Evolutionary conservation across 2,329 filamentous ascomycete genomes (phyloP), one percentile per base, ranked within the genome.

Genomic region (Zarea fungicola): DNA sequence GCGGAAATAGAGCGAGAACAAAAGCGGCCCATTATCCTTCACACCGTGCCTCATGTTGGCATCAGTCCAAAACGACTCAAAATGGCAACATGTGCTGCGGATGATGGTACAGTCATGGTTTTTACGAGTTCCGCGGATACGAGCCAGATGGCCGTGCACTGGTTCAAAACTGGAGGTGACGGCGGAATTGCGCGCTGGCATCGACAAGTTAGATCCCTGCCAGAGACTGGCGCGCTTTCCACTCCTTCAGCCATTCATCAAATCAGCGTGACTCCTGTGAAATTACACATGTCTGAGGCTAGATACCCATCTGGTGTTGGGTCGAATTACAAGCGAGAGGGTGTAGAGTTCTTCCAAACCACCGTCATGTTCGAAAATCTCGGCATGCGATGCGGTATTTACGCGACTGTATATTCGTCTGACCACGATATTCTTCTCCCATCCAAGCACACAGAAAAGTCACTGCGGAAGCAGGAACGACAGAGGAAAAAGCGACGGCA

Each of bases 341-440:
- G 61, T 4, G 57, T 72, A 3, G 62, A 64, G 18, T 76, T 78
- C 54, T 77, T 72, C 46, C 75, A 80, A 51, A 53, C 76, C 13
- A 69, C 66, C 45, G 61, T 66, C 10, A 54, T 80, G 3, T 66
- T 60, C 5, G 60, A 64, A 21, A 64, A 77, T 49, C 61, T 77
- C 32, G 65, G 68, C 32, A 52, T 81, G 14, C 60, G 62, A 29
- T 73, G 71, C 43, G 69, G 67, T 49, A 66, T 64, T 46, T 65
- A 60, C 39, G 56, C 60, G 5, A 62, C 62, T 5, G 54, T 53
- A 10, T 52, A 52, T 14, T 53, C 63, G 18, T 52, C 56, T 7
- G 23, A 37, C 5, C 51, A 63, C 18, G 54, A 61, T 3, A 48
- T 69, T 10, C 50, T 47, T 3, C 54, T 63, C 4, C 66, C 67